A percentile compares a stretch with the other conserved stretches of the same genome.
Evolutionary conservation across 2,329 filamentous ascomycete species (phyloP).

Genomic region (Aspergillus pseudoterreus): DNA sequence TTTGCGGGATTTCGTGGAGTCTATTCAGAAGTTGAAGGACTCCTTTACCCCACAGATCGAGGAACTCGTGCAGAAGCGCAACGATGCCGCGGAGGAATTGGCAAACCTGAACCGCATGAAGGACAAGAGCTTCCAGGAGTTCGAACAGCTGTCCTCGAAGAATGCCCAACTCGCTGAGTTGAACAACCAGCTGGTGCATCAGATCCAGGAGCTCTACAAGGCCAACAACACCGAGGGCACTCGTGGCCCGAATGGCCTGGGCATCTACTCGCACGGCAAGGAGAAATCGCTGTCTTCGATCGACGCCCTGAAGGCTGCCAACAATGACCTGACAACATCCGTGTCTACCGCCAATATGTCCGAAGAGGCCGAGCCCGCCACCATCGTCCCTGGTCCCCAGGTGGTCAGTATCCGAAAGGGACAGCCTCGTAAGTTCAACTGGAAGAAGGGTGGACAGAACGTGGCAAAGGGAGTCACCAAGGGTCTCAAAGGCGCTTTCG

Average conservation of each 20-base stretch:
- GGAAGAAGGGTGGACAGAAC: conserved; percentile 94
- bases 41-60: conserved; percentile 73
- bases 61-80: conserved; percentile 83
- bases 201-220: conserved; percentile 91
- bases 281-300: conserved; percentile 47
- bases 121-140: conserved; percentile 90
- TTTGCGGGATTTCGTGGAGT: conserved; percentile 59
- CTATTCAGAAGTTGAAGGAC: conserved; percentile 70
- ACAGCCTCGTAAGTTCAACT: conserved; percentile 94
- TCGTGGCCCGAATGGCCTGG: conserved; percentile 51
- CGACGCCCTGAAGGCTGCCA: conserved; percentile 43
- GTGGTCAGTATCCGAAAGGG: conserved; percentile 94
- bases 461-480: conserved; percentile 93
- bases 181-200: conserved; percentile 92
- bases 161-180: conserved; percentile 91
- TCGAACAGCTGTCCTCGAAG: conserved; percentile 89
- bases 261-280: conserved; percentile 58
- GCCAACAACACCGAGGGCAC: conserved; percentile 49
- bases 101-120: conserved; percentile 77
- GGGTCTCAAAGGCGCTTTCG: conserved; percentile 88
- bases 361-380: conserved; percentile 62
- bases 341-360: conserved; percentile 53
- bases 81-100: conserved; percentile 80
- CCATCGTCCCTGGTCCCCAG: conserved; percentile 70
- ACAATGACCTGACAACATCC: conserved; percentile 53